phyloP scores from a whole-genome alignment of 345 rosid species.

The Eucalyptus curtisii region DNA sequence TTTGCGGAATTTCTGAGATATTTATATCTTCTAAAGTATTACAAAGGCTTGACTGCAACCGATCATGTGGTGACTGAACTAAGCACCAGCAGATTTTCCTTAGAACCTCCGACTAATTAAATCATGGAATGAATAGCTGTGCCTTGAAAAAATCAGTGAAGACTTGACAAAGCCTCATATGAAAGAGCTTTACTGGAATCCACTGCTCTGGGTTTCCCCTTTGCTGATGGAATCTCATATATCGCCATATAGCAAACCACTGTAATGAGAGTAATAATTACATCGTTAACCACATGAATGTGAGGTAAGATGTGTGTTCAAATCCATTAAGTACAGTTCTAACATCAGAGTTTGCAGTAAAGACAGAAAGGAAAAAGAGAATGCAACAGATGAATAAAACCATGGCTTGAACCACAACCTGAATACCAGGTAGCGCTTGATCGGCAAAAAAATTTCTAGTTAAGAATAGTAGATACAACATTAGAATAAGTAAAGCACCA shows the following conservation, averaged over 20 bases:
- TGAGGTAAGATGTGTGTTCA: background rate
- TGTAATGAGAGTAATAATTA: conserved; percentile 65
- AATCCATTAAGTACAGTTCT: background rate
- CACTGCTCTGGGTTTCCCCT: conserved; percentile 52
- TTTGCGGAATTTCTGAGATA: conserved; percentile 59
- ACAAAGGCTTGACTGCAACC: conserved; percentile 69
- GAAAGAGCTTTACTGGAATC: conserved; percentile 39
- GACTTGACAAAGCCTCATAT: background rate
- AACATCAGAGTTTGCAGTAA: no score
- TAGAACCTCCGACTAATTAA: conserved; percentile 24
- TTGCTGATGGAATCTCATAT: conserved; percentile 71
- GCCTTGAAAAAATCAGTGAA: background rate
- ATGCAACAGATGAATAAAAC: no score
- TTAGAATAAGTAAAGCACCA: background rate
- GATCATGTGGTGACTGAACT: conserved; percentile 54
- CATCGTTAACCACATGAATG: background rate
- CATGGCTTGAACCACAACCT: no score
- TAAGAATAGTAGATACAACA: background rate
- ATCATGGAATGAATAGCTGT: background rate
- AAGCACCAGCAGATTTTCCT: conserved; percentile 88
- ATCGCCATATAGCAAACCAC: conserved; percentile 77
- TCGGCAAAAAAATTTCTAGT: background rate
- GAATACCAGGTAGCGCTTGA: background rate
- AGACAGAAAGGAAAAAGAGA: no score
- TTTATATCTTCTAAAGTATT: conserved; percentile 70